Conservation (phyloP, 1,284 basidiomycete species). For the Ustilago shanxiensis region DNA sequence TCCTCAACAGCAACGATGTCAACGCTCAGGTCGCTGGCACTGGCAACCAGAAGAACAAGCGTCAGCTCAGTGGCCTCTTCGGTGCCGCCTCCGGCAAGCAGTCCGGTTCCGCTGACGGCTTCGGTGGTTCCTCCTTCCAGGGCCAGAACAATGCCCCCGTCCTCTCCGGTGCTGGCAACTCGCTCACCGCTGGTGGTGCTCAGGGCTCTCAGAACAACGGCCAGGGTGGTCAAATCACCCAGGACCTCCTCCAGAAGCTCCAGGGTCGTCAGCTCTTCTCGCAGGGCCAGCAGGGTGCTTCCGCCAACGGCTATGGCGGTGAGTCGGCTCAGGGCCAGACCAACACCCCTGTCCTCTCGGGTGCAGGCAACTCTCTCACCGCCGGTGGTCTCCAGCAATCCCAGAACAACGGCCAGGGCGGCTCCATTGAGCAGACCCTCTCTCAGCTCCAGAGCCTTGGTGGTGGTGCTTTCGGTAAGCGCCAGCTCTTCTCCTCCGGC, state of each 20-base stretch:
- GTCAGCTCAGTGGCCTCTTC: slow-evolving; percentile 22
- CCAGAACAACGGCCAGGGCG: slow-evolving; percentile 28
- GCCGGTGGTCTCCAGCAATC: slow-evolving; percentile 24
- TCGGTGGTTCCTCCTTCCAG: slow-evolving; percentile 24
- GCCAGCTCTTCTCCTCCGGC: slow-evolving; percentile 20
- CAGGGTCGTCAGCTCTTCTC: no score
- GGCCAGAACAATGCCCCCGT: slow-evolving; percentile 30
- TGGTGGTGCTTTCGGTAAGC: slow-evolving; percentile 21
- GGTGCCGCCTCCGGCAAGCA: slow-evolving; percentile 21
- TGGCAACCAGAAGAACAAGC: slow-evolving; percentile 23
- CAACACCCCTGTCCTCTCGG: slow-evolving; percentile 23
- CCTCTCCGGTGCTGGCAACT: no score
- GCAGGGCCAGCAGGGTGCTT: no score
- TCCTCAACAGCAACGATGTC: slow-evolving; percentile 31
- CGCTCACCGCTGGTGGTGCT: no score
- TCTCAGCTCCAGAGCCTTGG: slow-evolving; percentile 22
- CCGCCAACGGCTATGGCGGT: no score
- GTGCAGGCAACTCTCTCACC: slow-evolving; percentile 32
- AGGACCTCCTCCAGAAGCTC: no score
- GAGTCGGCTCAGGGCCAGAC: no score
- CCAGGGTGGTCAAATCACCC: no score
- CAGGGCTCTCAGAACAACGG: no score
- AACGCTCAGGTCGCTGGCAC: slow-evolving; percentile 30
- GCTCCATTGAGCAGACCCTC: slow-evolving; percentile 25
- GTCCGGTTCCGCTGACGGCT: slow-evolving; percentile 23